These are phyloP conservation scores for Annulohypoxylon nitens DNA, from an alignment of 495 filamentous ascomycete species.

Conservation along the genomic window DNA sequence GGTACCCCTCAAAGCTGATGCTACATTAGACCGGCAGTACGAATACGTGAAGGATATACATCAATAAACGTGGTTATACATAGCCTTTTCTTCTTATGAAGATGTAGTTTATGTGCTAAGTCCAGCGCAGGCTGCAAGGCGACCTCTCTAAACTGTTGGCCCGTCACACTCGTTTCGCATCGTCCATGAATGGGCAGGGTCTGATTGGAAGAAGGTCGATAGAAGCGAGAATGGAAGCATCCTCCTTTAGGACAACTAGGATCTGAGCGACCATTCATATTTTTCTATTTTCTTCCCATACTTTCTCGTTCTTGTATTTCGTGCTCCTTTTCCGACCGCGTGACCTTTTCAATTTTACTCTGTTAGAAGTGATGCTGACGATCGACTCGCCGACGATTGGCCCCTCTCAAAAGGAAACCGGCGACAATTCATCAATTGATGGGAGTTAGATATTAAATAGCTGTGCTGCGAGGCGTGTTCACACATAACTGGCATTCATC, in stretches of 20 bases:
- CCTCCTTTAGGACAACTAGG: constrained; percentile 29
- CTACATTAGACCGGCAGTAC: constrained; percentile 32
- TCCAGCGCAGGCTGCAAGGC: constrained; percentile 36
- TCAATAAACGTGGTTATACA: constrained; percentile 17
- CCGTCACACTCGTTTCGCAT: constrained; percentile 36
- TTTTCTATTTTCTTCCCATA: constrained; percentile 16
- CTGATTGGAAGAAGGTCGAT: constrained; percentile 45
- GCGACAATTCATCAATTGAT: constrained; percentile 29
- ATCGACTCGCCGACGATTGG: constrained; percentile 24
- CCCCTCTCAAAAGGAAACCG: constrained; percentile 12
- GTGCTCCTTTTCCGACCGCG: constrained; percentile 33
- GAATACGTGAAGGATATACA: constrained; percentile 23
- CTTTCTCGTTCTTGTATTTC: not conserved
- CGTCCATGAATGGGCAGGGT: constrained; percentile 28
- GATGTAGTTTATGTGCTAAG: constrained; percentile 13
- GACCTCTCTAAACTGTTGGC: constrained; percentile 28
- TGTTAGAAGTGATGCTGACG: constrained; percentile 43
- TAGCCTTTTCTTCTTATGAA: constrained; percentile 2
- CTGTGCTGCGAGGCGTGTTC: constrained; percentile 27
- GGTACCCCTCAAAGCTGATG: constrained; percentile 24
- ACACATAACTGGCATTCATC: constrained; percentile 25
- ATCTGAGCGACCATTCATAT: constrained; percentile 19
- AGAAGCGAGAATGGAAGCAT: constrained; percentile 46
- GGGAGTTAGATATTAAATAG: constrained; percentile 28
- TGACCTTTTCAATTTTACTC: constrained; percentile 38